A percentile compares a stretch with the other conserved stretches of the same genome.
Evolutionary conservation across 2,329 filamentous ascomycete genomes (phyloP).

Genomic region (Paracamarosporium sp.): DNA sequence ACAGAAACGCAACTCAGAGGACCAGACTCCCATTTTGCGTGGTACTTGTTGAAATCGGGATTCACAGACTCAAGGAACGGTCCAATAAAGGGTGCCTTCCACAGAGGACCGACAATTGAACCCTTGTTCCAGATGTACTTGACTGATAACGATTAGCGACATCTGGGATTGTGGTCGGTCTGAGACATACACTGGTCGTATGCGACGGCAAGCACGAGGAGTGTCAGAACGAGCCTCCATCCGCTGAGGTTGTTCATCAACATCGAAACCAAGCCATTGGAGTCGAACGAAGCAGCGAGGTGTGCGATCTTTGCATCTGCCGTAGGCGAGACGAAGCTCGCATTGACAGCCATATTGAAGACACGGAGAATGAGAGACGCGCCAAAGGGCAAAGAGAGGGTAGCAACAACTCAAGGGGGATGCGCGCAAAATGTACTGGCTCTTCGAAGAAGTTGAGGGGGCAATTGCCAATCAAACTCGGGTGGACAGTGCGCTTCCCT

Average conservation of each 20-base stretch:
- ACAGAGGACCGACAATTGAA: slow-evolving; percentile 53
- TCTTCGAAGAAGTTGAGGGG: slow-evolving; percentile 1
- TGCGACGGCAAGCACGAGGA: slow-evolving; percentile 73
- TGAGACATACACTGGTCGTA: slow-evolving; percentile 85
- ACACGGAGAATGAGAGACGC: not conserved
- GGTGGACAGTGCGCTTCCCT: not conserved
- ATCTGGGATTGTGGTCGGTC: not conserved
- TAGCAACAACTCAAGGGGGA: not conserved
- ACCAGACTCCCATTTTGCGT: slow-evolving; percentile 90
- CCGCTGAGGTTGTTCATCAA: slow-evolving; percentile 38
- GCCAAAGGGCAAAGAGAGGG: not conserved
- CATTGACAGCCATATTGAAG: slow-evolving; percentile 42
- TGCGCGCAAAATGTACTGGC: slow-evolving; percentile 6
- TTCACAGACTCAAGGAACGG: slow-evolving; percentile 92
- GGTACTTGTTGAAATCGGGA: slow-evolving; percentile 90
- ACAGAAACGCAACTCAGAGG: slow-evolving; percentile 96
- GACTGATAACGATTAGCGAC: slow-evolving; percentile 56
- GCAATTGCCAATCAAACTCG: slow-evolving; percentile 5
- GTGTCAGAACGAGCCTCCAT: slow-evolving; percentile 58
- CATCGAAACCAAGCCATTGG: slow-evolving; percentile 38
- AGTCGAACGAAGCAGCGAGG: slow-evolving; percentile 36
- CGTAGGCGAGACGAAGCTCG: slow-evolving; percentile 48
- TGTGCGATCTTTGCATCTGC: slow-evolving; percentile 46
- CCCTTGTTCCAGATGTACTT: slow-evolving; percentile 57
- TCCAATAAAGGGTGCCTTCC: slow-evolving; percentile 69